Percentiles rank a stretch among this genome's conserved stretches.
Conservation (phyloP, 2,329 filamentous ascomycete species). For the Trichoderma polysporum region DNA sequence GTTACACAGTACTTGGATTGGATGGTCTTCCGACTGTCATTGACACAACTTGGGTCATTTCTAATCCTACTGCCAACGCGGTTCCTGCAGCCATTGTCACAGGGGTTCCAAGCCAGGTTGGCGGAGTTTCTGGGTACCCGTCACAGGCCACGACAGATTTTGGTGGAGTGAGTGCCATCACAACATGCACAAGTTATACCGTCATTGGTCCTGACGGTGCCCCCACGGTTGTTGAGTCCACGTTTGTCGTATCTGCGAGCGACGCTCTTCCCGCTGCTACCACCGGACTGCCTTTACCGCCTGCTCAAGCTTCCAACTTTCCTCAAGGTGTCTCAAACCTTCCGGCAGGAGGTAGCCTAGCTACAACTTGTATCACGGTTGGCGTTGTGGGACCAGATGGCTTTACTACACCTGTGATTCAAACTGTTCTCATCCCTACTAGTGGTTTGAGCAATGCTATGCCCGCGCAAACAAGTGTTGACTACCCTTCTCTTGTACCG, state of each 20-base stretch:
- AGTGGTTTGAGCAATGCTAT: slow-evolving; percentile 17
- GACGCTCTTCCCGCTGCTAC: slow-evolving; percentile 25
- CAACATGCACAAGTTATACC: slow-evolving; percentile 33
- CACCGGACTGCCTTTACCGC: slow-evolving; percentile 22
- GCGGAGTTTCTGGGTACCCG: slow-evolving; percentile 19
- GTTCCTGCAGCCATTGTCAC: slow-evolving; percentile 14
- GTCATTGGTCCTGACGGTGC: slow-evolving; percentile 31
- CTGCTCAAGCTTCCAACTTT: slow-evolving; percentile 22
- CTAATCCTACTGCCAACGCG: slow-evolving; percentile 25
- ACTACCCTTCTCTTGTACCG: slow-evolving; percentile 25
- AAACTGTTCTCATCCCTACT: slow-evolving; percentile 29
- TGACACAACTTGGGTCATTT: slow-evolving; percentile 34
- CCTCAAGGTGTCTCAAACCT: slow-evolving; percentile 25
- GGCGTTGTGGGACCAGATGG: slow-evolving; percentile 36
- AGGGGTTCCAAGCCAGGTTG: neutral
- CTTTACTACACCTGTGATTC: slow-evolving; percentile 31
- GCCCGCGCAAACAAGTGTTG: slow-evolving; percentile 22
- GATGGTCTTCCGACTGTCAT: slow-evolving; percentile 33
- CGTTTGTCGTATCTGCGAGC: slow-evolving; percentile 30
- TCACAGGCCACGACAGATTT: slow-evolving; percentile 14
- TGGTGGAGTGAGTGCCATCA: slow-evolving; percentile 24
- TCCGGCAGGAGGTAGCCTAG: slow-evolving; percentile 22
- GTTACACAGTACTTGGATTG: slow-evolving; percentile 31
- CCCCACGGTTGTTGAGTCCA: slow-evolving; percentile 34
- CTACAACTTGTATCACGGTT: slow-evolving; percentile 35